Evolutionary conservation across 768 basidiomycete genomes (phyloP).

Genomic region (Nidularia sp.): DNA sequence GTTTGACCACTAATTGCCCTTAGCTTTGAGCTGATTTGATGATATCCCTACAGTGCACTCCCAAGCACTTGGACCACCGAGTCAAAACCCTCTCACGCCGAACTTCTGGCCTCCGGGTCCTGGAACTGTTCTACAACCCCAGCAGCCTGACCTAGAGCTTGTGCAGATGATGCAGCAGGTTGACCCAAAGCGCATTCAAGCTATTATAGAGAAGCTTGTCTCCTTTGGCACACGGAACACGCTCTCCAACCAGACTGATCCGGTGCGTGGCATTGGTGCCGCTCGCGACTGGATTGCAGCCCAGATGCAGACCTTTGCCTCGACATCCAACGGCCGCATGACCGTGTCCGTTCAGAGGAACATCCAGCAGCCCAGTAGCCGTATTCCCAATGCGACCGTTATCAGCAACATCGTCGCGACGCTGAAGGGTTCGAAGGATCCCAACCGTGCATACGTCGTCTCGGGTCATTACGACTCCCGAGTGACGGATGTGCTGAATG

Average conservation of each 20-base stretch:
- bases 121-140: slow-evolving; percentile 34
- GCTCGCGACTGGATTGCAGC: slow-evolving; percentile 52
- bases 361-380: slow-evolving; percentile 29
- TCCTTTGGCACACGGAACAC: slow-evolving; percentile 55
- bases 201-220: slow-evolving; percentile 46
- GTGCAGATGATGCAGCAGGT: slow-evolving; percentile 40
- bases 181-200: slow-evolving; percentile 37
- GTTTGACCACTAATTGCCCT: neutral
- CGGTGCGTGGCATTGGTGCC: slow-evolving; percentile 48
- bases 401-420: slow-evolving; percentile 52
- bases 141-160: slow-evolving; percentile 40
- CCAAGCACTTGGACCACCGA: slow-evolving; percentile 9
- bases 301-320: slow-evolving; percentile 35
- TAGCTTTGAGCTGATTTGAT: neutral
- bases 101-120: slow-evolving; percentile 45
- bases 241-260: slow-evolving; percentile 48
- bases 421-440: slow-evolving; percentile 40
- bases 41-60: slow-evolving; percentile 7
- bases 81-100: neutral
- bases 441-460: slow-evolving; percentile 47
- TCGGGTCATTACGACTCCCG: slow-evolving; percentile 56
- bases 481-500: slow-evolving; percentile 32
- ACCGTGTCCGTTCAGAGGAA: slow-evolving; percentile 41
- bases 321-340: slow-evolving; percentile 34
- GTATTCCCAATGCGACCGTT: slow-evolving; percentile 37